Base-by-base conservation (phyloP, 495 filamentous ascomycete genomes). In the Hypoxylon intermedium region DNA sequence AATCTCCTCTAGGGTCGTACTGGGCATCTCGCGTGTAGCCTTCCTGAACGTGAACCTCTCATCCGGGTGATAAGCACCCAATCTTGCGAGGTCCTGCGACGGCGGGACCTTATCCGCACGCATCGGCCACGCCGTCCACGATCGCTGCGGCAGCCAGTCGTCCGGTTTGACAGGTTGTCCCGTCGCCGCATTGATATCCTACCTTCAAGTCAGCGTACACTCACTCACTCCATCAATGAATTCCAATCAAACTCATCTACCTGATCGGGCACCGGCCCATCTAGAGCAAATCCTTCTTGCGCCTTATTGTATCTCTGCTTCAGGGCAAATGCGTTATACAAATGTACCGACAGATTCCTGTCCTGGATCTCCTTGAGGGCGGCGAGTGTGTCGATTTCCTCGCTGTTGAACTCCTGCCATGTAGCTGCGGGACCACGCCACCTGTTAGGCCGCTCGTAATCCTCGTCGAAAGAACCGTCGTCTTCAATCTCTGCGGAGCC, bases 41-140 rank as follows among this genome's bases (percentile, higher is more conserved):
- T 69, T 73, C 48, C 75, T 77, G 4, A 80, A 64, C 1, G 79
- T 85, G 42, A 74, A 82, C 26, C 18, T 41, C 13, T 83, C 77
- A 43, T 81, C 55, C 9, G 45, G 55, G 47, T 59, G 75, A 30
- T 78, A 77, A 26, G 78, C 75, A 12, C 76, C 67, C 7, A 68
- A 64, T 0, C 72, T 53, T 23, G 56, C 54, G 20, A 71, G 18
- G 26, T 74, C 53, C 21, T 77, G 76, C 7, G 74, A 69, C n/a
- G 80, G 77, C 2, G 89, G 88, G 13, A 92, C 88, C 6, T 77
- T 73, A 9, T 75, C 67, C 16, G 79, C 77, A 12, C 71, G 72
- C 72, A 92, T 61, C 15, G 92, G 92, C 92, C 92, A 96, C 1
- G 90, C 88, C 2, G 87, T 87, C 91, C 91, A 95, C 24, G 44